Percentiles rank a stretch among this genome's conserved stretches.
These are phyloP conservation scores for Dothiorella sarmentorum DNA, from an alignment of 2,329 filamentous ascomycete species.

Conservation along the genomic window DNA sequence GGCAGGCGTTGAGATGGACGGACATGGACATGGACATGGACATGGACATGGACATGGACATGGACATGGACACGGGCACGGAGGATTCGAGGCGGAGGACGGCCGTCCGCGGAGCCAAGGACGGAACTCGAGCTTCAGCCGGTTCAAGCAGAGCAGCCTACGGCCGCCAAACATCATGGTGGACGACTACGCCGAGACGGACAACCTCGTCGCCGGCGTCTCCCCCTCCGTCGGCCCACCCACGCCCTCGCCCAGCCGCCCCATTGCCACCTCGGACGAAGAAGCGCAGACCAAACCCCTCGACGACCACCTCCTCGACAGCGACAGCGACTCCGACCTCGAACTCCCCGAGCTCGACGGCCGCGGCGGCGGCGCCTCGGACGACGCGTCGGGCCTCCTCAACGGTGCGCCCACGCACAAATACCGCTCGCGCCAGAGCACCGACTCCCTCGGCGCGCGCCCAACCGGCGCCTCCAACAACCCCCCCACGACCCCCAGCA, in stretches of 20 bases:
- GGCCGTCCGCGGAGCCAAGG: slow-evolving; percentile 27
- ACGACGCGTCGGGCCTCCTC: slow-evolving; percentile 32
- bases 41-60: slow-evolving; percentile 2
- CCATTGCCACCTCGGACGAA: neutral
- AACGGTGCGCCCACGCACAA: slow-evolving; percentile 26
- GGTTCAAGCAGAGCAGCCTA: slow-evolving; percentile 25
- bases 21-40: slow-evolving; percentile 11
- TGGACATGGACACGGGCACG: slow-evolving; percentile 10
- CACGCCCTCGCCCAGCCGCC: slow-evolving; percentile 8
- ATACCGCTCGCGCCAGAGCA: neutral
- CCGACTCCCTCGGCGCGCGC: neutral
- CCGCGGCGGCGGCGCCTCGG: slow-evolving; percentile 19
- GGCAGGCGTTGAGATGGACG: slow-evolving; percentile 22
- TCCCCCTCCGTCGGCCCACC: slow-evolving; percentile 29
- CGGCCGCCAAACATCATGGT: slow-evolving; percentile 30
- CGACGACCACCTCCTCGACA: slow-evolving; percentile 23
- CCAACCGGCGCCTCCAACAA: neutral
- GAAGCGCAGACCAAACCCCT: slow-evolving; percentile 5
- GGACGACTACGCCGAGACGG: slow-evolving; percentile 30
- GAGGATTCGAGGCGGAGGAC: slow-evolving; percentile 1
- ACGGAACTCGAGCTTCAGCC: slow-evolving; percentile 31
- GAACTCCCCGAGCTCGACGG: slow-evolving; percentile 31
- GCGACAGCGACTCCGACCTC: slow-evolving; percentile 34
- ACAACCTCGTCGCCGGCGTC: slow-evolving; percentile 32
- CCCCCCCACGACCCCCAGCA: neutral